These are phyloP conservation scores for Aspergillus brasiliensis DNA, from an alignment of 2,329 filamentous ascomycete species.

Conservation along the genomic window DNA sequence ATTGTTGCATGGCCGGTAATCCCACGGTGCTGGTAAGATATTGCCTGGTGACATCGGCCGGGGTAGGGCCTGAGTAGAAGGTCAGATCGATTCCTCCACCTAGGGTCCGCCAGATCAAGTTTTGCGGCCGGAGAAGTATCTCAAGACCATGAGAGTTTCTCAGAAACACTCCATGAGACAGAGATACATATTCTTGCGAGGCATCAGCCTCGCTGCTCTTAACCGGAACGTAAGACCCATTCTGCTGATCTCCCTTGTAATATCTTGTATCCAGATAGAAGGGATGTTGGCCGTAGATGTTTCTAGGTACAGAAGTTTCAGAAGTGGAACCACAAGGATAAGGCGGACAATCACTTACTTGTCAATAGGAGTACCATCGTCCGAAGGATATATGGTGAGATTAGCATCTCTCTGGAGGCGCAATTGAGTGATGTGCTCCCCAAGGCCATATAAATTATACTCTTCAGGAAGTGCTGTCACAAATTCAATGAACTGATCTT, in stretches of 20 bases:
- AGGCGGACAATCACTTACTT: constrained; percentile 29
- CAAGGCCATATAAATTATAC: constrained; percentile 76
- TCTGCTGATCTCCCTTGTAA: constrained; percentile 56
- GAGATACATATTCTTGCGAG: constrained; percentile 61
- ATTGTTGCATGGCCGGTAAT: constrained; percentile 75
- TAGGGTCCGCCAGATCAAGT: constrained; percentile 72
- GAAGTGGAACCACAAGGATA: background rate
- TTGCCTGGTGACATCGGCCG: constrained; percentile 67
- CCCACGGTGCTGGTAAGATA: constrained; percentile 70
- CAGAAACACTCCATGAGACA: constrained; percentile 75
- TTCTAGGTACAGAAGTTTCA: constrained; percentile 40
- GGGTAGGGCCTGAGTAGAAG: constrained; percentile 73
- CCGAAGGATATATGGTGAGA: constrained; percentile 68
- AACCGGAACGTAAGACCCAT: constrained; percentile 55
- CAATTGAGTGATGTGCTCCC: constrained; percentile 71
- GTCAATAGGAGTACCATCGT: constrained; percentile 61
- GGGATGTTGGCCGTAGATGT: constrained; percentile 76
- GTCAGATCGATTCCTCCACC: constrained; percentile 79
- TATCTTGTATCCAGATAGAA: constrained; percentile 81
- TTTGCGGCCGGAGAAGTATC: constrained; percentile 63
- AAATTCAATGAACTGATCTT: constrained; percentile 78
- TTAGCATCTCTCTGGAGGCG: constrained; percentile 73
- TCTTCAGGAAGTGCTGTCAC: constrained; percentile 65
- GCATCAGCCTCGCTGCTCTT: constrained; percentile 56
- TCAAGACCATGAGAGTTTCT: constrained; percentile 79